phyloP scores from a whole-genome alignment of 2,329 filamentous ascomycete genomes.

The Corinectria fuckeliana region DNA sequence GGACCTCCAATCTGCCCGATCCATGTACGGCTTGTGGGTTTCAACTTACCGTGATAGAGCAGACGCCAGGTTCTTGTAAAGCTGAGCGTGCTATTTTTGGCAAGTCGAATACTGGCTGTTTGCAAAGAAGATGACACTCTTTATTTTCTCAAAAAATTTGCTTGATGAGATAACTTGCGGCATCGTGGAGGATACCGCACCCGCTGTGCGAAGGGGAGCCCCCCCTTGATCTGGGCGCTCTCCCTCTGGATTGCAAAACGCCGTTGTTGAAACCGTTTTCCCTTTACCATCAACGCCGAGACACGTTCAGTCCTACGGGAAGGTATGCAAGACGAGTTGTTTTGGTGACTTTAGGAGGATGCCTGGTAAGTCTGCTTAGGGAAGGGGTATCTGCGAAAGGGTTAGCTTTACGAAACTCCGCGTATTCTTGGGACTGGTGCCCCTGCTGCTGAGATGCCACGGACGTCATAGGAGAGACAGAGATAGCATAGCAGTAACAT shows the following conservation, averaged over 20 bases:
- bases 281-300: conserved; percentile 52
- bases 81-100: conserved; percentile 12
- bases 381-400: conserved; percentile 71
- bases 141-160: conserved; percentile 38
- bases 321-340: conserved; percentile 36
- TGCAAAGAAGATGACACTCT: conserved; percentile 35
- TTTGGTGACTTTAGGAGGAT: conserved; percentile 44
- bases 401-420: conserved; percentile 27
- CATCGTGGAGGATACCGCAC: conserved; percentile 53
- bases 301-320: conserved; percentile 36
- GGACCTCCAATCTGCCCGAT: conserved; percentile 11
- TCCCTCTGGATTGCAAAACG: conserved; percentile 48
- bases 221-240: conserved; percentile 37
- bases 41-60: conserved; percentile 14
- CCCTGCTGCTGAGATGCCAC: conserved; percentile 15
- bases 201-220: conserved; percentile 44
- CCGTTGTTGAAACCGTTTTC: conserved; percentile 64
- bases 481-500: conserved; percentile 23
- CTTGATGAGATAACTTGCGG: conserved; percentile 39
- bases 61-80: not conserved
- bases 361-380: conserved; percentile 78
- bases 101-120: conserved; percentile 25
- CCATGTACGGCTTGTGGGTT: conserved; percentile 17
- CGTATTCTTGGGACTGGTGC: conserved; percentile 21
- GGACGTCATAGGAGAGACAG: conserved; percentile 26